These are phyloP conservation scores for Cnidoscolus chayamansa DNA, from an alignment of 441 rosid species.

Conservation along the genomic window DNA sequence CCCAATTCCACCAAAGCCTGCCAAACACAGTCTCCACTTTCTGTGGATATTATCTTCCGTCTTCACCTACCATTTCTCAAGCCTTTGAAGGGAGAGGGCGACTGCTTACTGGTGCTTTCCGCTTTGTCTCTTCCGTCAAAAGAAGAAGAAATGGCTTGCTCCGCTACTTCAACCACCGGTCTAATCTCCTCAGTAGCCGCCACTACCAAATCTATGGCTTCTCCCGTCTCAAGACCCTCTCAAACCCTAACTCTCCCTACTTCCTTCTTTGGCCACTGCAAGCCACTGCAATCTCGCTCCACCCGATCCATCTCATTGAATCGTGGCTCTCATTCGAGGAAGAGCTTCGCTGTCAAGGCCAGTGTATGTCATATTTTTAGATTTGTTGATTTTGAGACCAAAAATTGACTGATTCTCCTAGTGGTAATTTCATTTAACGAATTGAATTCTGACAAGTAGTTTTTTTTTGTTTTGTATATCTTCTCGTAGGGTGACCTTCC, in stretches of 20 bases:
- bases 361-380: constrained; percentile 35
- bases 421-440: neutral
- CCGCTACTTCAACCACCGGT: constrained; percentile 55
- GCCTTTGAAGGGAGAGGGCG: neutral
- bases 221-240: constrained; percentile 35
- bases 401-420: neutral
- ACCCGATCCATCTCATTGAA: constrained; percentile 39
- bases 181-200: constrained; percentile 42
- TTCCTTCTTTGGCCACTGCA: constrained; percentile 41
- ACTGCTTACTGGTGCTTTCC: no score
- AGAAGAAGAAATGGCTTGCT: constrained; percentile 50
- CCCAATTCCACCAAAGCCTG: neutral
- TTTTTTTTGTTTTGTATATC: neutral
- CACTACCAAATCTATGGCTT: constrained; percentile 34
- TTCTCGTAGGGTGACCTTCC: constrained; percentile 58
- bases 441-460: neutral
- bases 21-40: neutral
- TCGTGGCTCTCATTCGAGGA: constrained; percentile 37
- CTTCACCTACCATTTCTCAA: constrained; percentile 21
- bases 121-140: neutral
- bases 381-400: neutral
- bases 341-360: constrained; percentile 55
- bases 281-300: constrained; percentile 38
- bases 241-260: constrained; percentile 40
- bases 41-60: constrained; percentile 2